These are phyloP conservation scores for Russula griseocarnosa DNA, from an alignment of 768 basidiomycete species.

Conservation along the genomic window DNA sequence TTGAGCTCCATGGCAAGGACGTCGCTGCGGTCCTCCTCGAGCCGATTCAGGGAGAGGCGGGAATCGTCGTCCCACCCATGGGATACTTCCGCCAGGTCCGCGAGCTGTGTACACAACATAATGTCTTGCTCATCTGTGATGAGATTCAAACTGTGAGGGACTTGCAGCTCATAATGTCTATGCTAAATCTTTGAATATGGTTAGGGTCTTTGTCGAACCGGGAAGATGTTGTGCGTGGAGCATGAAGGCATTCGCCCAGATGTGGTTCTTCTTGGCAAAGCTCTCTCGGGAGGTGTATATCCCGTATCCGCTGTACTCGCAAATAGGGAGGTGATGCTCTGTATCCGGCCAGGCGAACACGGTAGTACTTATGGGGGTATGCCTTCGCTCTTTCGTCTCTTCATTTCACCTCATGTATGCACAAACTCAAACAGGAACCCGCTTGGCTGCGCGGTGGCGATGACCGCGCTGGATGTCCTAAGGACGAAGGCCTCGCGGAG, in stretches of 20 bases:
- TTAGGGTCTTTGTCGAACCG: constrained; percentile 87
- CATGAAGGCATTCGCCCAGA: constrained; percentile 88
- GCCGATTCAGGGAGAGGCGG: constrained; percentile 99
- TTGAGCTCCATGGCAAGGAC: constrained; percentile 74
- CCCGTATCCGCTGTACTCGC: constrained; percentile 95
- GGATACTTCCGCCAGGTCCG: constrained; percentile 80
- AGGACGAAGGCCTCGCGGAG: constrained; percentile 77
- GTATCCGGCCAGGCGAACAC: constrained; percentile 92
- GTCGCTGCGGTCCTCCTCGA: constrained; percentile 94
- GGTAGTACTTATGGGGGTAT: constrained; percentile 95
- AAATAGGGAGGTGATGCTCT: constrained; percentile 88
- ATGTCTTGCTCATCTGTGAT: constrained; percentile 94
- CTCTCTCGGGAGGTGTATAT: constrained; percentile 95
- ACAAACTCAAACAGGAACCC: constrained; percentile 60
- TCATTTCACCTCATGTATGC: not conserved
- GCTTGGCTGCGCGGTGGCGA: constrained; percentile 92
- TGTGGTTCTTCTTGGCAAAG: constrained; percentile 91
- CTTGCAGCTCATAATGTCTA: constrained; percentile 20
- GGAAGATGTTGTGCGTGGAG: constrained; percentile 88
- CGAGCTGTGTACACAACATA: constrained; percentile 85
- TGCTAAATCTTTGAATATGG: constrained; percentile 11
- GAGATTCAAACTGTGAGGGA: constrained; percentile 88
- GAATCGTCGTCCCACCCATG: constrained; percentile 85
- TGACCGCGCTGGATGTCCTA: constrained; percentile 89
- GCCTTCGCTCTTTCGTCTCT: constrained; percentile 31